Conservation (phyloP, 805 yeast species). For the Candida railenensis region DNA sequence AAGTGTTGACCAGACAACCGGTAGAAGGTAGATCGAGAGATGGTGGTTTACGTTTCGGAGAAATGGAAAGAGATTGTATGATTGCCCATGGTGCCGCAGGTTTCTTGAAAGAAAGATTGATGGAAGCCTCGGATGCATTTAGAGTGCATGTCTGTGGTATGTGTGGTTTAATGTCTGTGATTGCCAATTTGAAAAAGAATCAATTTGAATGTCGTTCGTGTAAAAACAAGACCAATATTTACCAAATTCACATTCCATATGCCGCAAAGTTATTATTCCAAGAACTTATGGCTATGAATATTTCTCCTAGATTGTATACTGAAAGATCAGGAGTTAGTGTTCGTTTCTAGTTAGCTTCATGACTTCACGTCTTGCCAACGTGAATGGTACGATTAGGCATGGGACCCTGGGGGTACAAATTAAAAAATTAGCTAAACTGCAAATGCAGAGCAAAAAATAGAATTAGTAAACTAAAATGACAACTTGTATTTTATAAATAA, state of each 20-base stretch:
- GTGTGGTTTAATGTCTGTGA: slow-evolving; percentile 97
- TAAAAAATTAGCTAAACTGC: neutral
- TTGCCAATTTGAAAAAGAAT: slow-evolving; percentile 95
- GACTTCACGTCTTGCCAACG: neutral
- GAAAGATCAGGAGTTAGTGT: slow-evolving; percentile 68
- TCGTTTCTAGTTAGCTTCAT: slow-evolving; percentile 21
- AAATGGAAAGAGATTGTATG: slow-evolving; percentile 99
- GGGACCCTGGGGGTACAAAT: slow-evolving; percentile 17
- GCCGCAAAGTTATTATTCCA: slow-evolving; percentile 98
- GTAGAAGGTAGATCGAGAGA: slow-evolving; percentile 99
- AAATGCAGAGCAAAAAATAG: neutral
- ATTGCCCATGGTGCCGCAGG: slow-evolving; percentile 99
- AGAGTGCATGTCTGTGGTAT: slow-evolving; percentile 97
- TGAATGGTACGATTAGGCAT: neutral
- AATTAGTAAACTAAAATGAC: neutral
- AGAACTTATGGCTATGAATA: slow-evolving; percentile 99
- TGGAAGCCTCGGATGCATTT: slow-evolving; percentile 99
- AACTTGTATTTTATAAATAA: slow-evolving; percentile 9
- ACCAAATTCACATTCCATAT: slow-evolving; percentile 96
- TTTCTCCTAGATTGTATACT: slow-evolving; percentile 95
- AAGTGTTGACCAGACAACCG: slow-evolving; percentile 96
- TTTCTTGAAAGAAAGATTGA: slow-evolving; percentile 92
- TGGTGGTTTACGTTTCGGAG: slow-evolving; percentile 99
- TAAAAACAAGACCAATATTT: slow-evolving; percentile 96
- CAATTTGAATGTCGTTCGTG: slow-evolving; percentile 99